Base-by-base conservation (phyloP, 73 alveolate species). In the Stentor coeruleus region DNA sequence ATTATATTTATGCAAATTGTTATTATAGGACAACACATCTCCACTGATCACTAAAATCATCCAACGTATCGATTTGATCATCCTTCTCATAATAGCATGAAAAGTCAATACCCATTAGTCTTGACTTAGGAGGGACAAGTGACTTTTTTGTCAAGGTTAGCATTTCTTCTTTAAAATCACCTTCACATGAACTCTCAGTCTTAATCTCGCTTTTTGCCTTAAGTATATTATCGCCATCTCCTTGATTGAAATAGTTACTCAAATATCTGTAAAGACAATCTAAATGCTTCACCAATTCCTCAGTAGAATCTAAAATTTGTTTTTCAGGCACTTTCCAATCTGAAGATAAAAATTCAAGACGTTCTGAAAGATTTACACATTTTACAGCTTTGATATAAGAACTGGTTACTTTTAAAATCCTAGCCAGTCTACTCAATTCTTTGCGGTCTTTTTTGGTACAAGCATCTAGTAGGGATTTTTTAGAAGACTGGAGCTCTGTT, bases 91-190 rank as follows among this genome's bases (percentile, higher is more conserved):
- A 49, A 49, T 49, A 11, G 20, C 28, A 49, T 6, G 20, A 49
- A 49, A 20, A 11, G 28, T 49, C 66, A 49, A 11, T 49, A 11
- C 20, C 66, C 6, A 49, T 49, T 6, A 49, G 6, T 20, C 66
- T 49, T 49, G 66, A 49, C 28, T 11, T 49, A 20, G 66, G 66
- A 49, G 66, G 66, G 66, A 49, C 66, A n/a, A n/a, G n/a, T n/a
- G 66, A 49, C 20, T 49, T 49, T 49, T 20, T 49, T 49, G 20
- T 11, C 66, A 49, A 49, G 6, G 20, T 49, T 49, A 20, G 20
- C 66, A 49, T 20, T 6, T 49, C n/a, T n/a, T n/a, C n/a, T n/a
- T 49, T 49, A 20, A 49, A 49, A 20, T 49, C 66, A 6, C 20
- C 20, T 6, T 49, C 66, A 49, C n/a, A n/a, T n/a, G n/a, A 49